These are phyloP conservation scores for Dactylellina cionopaga DNA, from an alignment of 2,329 filamentous ascomycete species.

Conservation along the genomic window DNA sequence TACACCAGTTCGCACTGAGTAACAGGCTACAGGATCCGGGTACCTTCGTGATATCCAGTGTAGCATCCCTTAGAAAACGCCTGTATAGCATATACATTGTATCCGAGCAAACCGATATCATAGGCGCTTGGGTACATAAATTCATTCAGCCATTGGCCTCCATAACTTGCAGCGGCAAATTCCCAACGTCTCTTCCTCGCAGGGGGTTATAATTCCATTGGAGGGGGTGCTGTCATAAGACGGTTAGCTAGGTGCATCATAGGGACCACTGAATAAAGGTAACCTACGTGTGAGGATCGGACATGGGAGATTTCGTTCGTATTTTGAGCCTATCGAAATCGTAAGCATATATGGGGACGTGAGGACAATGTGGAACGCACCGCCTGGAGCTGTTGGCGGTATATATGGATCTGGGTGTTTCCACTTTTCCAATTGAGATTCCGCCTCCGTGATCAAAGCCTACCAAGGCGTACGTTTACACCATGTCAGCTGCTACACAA, in stretches of 20 bases:
- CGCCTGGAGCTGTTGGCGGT: conserved; percentile 90
- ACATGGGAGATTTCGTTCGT: conserved; percentile 87
- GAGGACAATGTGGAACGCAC: conserved; percentile 64
- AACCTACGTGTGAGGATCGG: conserved; percentile 84
- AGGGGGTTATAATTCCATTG: conserved; percentile 2
- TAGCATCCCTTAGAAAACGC: no score
- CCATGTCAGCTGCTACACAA: not conserved
- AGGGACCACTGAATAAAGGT: not conserved
- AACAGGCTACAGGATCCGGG: no score
- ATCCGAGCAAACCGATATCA: no score
- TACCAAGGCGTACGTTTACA: no score
- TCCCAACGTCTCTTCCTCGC: no score
- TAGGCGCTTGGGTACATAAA: no score
- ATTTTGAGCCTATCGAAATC: conserved; percentile 79
- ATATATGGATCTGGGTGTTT: conserved; percentile 96
- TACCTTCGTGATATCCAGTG: no score
- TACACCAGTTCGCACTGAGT: no score
- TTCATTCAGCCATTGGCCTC: no score
- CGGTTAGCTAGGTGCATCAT: not conserved
- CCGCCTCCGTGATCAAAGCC: conserved; percentile 86
- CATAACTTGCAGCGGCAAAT: no score
- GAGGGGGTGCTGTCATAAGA: not conserved
- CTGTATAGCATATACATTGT: no score
- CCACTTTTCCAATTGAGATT: conserved; percentile 88
- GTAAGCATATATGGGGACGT: not conserved